A percentile compares a stretch with the other conserved stretches of the same genome.
These are phyloP conservation scores for Escallonia herrerae DNA, from an alignment of 129 eudicot species.

Conservation along the genomic window DNA sequence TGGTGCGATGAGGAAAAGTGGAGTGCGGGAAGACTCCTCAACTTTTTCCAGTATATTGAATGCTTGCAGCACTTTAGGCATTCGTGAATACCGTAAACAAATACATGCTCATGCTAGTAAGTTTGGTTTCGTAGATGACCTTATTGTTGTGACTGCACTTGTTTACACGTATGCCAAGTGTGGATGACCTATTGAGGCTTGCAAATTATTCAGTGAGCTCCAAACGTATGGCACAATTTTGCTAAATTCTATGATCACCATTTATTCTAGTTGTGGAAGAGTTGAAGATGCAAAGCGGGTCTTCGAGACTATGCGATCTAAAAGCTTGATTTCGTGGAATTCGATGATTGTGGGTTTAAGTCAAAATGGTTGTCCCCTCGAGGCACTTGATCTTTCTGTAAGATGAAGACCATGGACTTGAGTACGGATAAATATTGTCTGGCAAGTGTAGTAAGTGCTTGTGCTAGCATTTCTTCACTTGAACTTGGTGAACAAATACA, in stretches of 20 bases:
- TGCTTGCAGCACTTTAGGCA: conserved; percentile 48
- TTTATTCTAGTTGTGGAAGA: conserved; percentile 56
- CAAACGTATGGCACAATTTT: conserved; percentile 52
- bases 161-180: conserved; percentile 68
- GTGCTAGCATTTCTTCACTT: conserved; percentile 62
- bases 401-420: conserved; percentile 47
- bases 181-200: conserved; percentile 45
- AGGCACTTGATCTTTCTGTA: conserved; percentile 50
- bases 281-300: conserved; percentile 57
- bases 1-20: conserved; percentile 43
- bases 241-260: conserved; percentile 72
- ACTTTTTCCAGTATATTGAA: conserved; percentile 62
- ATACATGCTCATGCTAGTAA: conserved; percentile 54
- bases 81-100: conserved; percentile 37
- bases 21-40: conserved; percentile 48
- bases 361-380: conserved; percentile 67
- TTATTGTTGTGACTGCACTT: conserved; percentile 56
- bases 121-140: conserved; percentile 45
- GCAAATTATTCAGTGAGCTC: conserved; percentile 44
- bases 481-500: conserved; percentile 80
- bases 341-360: conserved; percentile 76
- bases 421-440: conserved; percentile 57
- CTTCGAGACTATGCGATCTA: conserved; percentile 43
- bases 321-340: conserved; percentile 87
- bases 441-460: conserved; percentile 69